Evolutionary conservation across 2,329 filamentous ascomycete genomes (phyloP), one percentile per base, ranked within the genome.

Genomic region (Spiromastix sp.): DNA sequence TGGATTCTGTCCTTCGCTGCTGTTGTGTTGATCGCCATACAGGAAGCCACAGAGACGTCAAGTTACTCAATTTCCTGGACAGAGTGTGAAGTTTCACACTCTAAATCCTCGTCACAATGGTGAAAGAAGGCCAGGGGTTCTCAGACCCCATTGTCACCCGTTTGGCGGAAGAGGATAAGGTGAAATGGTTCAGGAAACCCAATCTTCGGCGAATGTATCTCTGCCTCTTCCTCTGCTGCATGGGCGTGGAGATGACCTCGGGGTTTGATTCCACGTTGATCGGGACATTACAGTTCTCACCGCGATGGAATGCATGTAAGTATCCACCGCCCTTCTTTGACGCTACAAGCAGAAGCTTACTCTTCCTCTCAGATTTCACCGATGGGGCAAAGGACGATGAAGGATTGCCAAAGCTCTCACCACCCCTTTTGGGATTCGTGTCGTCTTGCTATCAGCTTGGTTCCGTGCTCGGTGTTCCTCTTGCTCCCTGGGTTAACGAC

Each of bases 211-310:
- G 48, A 12, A 59, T 78, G 24, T 78, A 79, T 47, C 49, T 77
- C 5, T 54, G 72, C 40, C 63, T 79, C 32, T 71, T 78, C 39
- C 71, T 71, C 15, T 71, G 70, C 28, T 75, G 70, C 50, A 71
- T 77, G 59, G 74, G 74, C 30, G 73, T 78, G 38, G 74, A 78
- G 55, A 72, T 73, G 47, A 76, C 72, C 0, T 73, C 70, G 3
- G 72, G 72, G 0, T 77, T 75, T 44, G 72, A 74, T 45, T 68
- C 64, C 3, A 68, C 62, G 18, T 64, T 70, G 50, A 66, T 64
- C 47, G 64, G 63, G 42, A 61, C 59, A 0, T 48, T 65, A 1
- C 61, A 65, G 38, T 59, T 64, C 39, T 52, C 58, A 15, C 47
- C 49, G 25, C 45, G 50, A 4, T 65, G 59, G 50, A 54, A 60